phyloP scores from a whole-genome alignment of 257 asterid species.

The Gentiana dahurica region DNA sequence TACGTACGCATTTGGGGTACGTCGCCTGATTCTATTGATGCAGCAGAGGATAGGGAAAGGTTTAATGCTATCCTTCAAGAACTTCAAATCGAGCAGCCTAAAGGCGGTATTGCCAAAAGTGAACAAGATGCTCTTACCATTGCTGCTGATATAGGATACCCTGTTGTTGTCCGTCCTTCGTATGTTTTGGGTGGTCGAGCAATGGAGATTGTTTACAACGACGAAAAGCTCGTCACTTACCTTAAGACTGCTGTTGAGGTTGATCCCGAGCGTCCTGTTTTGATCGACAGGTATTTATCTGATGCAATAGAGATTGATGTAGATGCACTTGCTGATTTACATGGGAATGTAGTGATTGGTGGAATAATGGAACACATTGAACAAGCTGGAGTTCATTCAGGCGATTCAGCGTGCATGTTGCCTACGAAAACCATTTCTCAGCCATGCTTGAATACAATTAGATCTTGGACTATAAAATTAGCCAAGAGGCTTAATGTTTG shows the following conservation, averaged over 20 bases:
- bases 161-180: conserved; percentile 95
- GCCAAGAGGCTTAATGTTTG: conserved; percentile 71
- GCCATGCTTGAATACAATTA: conserved; percentile 64
- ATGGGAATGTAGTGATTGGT: conserved; percentile 92
- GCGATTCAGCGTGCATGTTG: conserved; percentile 96
- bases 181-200: conserved; percentile 97
- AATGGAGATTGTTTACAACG: conserved; percentile 95
- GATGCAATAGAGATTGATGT: conserved; percentile 92
- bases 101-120: conserved; percentile 94
- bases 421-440: conserved; percentile 72
- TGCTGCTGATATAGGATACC: conserved; percentile 86
- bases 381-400: conserved; percentile 97
- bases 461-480: conserved; percentile 79
- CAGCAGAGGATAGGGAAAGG: conserved; percentile 94
- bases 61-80: conserved; percentile 77
- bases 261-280: conserved; percentile 93
- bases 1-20: conserved; percentile 93
- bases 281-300: conserved; percentile 73
- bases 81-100: conserved; percentile 84
- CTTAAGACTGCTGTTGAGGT: conserved; percentile 91
- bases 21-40: conserved; percentile 90
- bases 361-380: conserved; percentile 99
- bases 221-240: conserved; percentile 70
- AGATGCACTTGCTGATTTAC: conserved; percentile 66
- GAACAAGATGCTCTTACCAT: conserved; percentile 85